Base-by-base conservation (phyloP, 1,284 basidiomycete genomes). In the Ganoderma multipileum region DNA sequence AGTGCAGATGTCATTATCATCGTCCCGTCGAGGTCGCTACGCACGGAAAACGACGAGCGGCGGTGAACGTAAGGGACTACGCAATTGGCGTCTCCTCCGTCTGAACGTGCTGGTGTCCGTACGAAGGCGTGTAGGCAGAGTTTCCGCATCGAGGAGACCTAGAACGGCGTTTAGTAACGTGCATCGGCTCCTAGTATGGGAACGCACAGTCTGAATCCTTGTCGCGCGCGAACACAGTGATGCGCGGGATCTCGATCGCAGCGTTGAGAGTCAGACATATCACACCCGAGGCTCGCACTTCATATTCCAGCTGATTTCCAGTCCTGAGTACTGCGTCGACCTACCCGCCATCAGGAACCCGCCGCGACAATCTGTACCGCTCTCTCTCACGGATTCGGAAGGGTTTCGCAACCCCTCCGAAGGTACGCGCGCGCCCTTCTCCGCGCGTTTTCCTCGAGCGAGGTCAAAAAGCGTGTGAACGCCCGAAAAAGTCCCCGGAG, bases 201-300 rank as follows among this genome's bases (percentile, higher is more conserved):
- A 23, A 50, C 26, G 16, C 41, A 42, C 41, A 20, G 41, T 52
- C 47, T 20, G 42, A n/a, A n/a, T n/a, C 41, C 20, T 47, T 20
- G n/a, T 39, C 47, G n/a, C 44, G 2, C 1, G 6, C n/a, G 5
- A 11, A 50, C 44, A 23, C n/a, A 50, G 47, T 23, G 47, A 23
- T 26, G 47, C 47, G 47, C 12, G 23, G 47, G 47, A 52, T 52
- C 47, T 52, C 47, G 47, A 52, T 52, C 47, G 47, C 47, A 52
- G 47, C 47, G 47, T 26, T 26, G 47, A 11, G 47, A 50, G n/a
- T n/a, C 33, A 33, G 4, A 7, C 3, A 18, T 18, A 47, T n/a
- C 44, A 47, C 20, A 26, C n/a, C 8, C 23, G 47, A 50, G 20
- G 8, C n/a, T 47, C 44, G 44, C 44, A n/a, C 44, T 47, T 47